A percentile compares a stretch with the other conserved stretches of the same genome.
phyloP scores from a whole-genome alignment of 2,329 filamentous ascomycete genomes.

The Fusarium sp. region DNA sequence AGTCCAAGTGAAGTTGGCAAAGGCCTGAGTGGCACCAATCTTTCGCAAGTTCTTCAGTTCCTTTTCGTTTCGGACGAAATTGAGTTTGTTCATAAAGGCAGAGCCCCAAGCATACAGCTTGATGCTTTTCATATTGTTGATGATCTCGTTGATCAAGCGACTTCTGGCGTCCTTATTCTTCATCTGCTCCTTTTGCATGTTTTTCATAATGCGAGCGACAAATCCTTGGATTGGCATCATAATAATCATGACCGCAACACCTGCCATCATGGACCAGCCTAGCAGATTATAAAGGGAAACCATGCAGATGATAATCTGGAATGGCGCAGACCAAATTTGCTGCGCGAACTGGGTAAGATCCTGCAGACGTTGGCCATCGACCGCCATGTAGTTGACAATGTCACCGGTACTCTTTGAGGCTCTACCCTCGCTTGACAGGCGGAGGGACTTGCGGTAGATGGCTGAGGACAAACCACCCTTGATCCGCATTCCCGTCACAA shows the following conservation, averaged over 20 bases:
- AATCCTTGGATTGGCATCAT: constrained; percentile 97
- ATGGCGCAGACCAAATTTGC: constrained; percentile 95
- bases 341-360: constrained; percentile 96
- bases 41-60: constrained; percentile 95
- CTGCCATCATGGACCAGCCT: constrained; percentile 93
- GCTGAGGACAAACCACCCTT: constrained; percentile 89
- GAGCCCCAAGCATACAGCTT: constrained; percentile 98
- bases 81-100: constrained; percentile 97
- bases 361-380: constrained; percentile 93
- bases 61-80: constrained; percentile 93
- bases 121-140: constrained; percentile 99
- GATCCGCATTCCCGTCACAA: constrained; percentile 96
- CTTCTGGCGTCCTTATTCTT: constrained; percentile 98
- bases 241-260: constrained; percentile 92
- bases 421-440: constrained; percentile 91
- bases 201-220: constrained; percentile 93
- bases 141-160: constrained; percentile 92
- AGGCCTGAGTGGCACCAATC: constrained; percentile 91
- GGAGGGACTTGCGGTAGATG: constrained; percentile 92
- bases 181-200: constrained; percentile 95
- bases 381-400: constrained; percentile 99
- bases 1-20: constrained; percentile 98
- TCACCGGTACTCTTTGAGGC: constrained; percentile 91
- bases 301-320: constrained; percentile 97
- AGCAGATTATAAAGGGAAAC: constrained; percentile 94